Percentiles rank a stretch among this genome's conserved stretches.
Conservation (phyloP, 2,329 filamentous ascomycete species). For the Aulographum hederae region DNA sequence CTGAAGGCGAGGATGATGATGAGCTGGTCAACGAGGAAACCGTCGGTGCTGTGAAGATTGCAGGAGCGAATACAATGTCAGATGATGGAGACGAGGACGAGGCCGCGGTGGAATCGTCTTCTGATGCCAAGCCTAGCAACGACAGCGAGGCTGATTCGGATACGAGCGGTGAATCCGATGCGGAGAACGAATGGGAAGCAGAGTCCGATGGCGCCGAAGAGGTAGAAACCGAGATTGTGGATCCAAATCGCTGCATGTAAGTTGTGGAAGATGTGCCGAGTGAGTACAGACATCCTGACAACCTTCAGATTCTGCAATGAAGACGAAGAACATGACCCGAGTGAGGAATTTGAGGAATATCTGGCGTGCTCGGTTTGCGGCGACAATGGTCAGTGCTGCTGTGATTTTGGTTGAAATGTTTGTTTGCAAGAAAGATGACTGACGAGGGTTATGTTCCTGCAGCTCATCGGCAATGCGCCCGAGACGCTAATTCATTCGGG, state of each 20-base stretch:
- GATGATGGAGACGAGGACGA: conserved; percentile 15
- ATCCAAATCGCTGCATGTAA: conserved; percentile 47
- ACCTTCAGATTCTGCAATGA: conserved; percentile 56
- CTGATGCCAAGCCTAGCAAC: conserved; percentile 15
- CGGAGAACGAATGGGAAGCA: conserved; percentile 34
- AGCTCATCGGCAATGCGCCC: conserved; percentile 87
- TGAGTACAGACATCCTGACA: conserved; percentile 10
- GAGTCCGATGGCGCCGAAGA: conserved; percentile 37
- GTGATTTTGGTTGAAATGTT: background rate
- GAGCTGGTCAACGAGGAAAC: conserved; percentile 19
- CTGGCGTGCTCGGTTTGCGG: conserved; percentile 61
- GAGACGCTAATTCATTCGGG: conserved; percentile 45
- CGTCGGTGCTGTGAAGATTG: conserved; percentile 19
- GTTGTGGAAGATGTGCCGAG: no score
- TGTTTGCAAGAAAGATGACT: conserved; percentile 8
- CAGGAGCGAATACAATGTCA: conserved; percentile 18
- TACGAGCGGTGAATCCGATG: conserved; percentile 32
- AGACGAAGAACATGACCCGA: conserved; percentile 67
- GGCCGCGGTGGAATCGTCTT: conserved; percentile 16
- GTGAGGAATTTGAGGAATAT: conserved; percentile 63
- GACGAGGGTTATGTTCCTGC: conserved; percentile 26
- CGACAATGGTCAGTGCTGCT: conserved; percentile 52
- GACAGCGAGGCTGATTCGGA: conserved; percentile 19
- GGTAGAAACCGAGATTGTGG: conserved; percentile 33
- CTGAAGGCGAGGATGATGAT: conserved; percentile 29